A percentile compares a stretch with the other conserved stretches of the same genome.
phyloP scores from a whole-genome alignment of 495 filamentous ascomycete genomes.

The Penicillium argentinense region DNA sequence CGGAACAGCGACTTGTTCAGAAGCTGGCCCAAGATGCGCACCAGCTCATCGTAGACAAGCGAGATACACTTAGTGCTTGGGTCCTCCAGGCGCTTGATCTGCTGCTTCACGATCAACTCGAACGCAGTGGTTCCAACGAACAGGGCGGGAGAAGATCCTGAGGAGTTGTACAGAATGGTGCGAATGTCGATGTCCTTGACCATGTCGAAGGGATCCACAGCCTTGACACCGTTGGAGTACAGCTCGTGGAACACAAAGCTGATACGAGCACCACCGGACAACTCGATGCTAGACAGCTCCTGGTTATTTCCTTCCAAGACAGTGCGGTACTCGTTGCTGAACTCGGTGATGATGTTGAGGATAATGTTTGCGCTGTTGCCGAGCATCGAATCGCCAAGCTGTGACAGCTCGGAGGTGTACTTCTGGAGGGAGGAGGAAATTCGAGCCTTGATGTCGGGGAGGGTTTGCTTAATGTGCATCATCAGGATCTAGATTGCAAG shows the following conservation, averaged over 20 bases:
- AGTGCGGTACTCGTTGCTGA: slow-evolving; percentile 94
- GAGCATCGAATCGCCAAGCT: slow-evolving; percentile 91
- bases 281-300: slow-evolving; percentile 88
- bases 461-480: slow-evolving; percentile 99
- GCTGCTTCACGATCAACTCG: slow-evolving; percentile 96
- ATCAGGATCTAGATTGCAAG: slow-evolving; percentile 73
- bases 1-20: slow-evolving; percentile 88
- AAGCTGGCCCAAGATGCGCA: slow-evolving; percentile 89
- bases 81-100: slow-evolving; percentile 95
- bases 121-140: slow-evolving; percentile 98
- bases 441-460: slow-evolving; percentile 96
- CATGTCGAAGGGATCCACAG: slow-evolving; percentile 94
- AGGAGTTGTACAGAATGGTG: slow-evolving; percentile 96
- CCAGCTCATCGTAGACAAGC: slow-evolving; percentile 95
- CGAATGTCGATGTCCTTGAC: slow-evolving; percentile 98
- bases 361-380: slow-evolving; percentile 96
- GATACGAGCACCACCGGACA: slow-evolving; percentile 97
- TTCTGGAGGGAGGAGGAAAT: slow-evolving; percentile 92
- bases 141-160: slow-evolving; percentile 92
- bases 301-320: slow-evolving; percentile 95
- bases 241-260: slow-evolving; percentile 99
- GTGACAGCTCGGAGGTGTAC: slow-evolving; percentile 76
- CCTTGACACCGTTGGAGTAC: slow-evolving; percentile 97
- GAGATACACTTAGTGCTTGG: slow-evolving; percentile 96
- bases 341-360: slow-evolving; percentile 98